Evolutionary conservation across 2,329 filamentous ascomycete genomes (phyloP), one percentile per base, ranked within the genome.

Genomic region (Ascochyta lentis): DNA sequence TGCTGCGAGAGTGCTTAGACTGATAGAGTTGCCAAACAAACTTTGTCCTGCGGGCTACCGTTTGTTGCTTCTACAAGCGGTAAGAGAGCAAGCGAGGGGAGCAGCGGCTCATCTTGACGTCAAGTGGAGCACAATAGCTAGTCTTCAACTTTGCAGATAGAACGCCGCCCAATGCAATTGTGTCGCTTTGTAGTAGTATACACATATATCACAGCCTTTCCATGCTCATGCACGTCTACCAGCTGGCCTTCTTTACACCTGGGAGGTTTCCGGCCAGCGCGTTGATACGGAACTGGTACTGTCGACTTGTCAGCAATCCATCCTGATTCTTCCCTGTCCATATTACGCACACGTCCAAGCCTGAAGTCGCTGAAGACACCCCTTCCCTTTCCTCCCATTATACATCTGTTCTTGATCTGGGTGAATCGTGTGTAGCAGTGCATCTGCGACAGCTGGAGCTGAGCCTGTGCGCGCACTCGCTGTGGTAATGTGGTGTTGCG

Each of bases 331-430:
- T 4, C 8, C 1, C 7, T 12, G 8, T 12, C 13, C 7, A 23
- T 6, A 9, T 5, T 10, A 63, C 91, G 75, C 84, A 98, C 94
- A 80, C 94, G 85, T 56, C 89, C 88, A 84, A 99, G 85, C 78
- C 92, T 91, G 72, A 99, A 99, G 72, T 95, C 94, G 54, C 92
- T 87, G 64, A 98, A 83, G n/a, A 99, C 83, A 88, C 92, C 92
- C 66, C 92, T 85, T 16, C 89, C 89, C 76, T 91, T 92, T n/a
- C 95, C 95, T 64, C 92, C 92, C 75, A 94, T 85, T 49, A 96
- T 89, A 80, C 95, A 99, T 66, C 95, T 83, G 79, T 97, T 98
- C 76, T 89, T 88, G 76, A 99, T 93, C 82, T 97, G 93, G 45
- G 94, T 96, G 55, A 91, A 87, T 58, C 93, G 85, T 33, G 95